Evolutionary conservation across 345 rosid genomes (phyloP), one percentile per base, ranked within the genome.

Genomic region (Carallia brachiata): DNA sequence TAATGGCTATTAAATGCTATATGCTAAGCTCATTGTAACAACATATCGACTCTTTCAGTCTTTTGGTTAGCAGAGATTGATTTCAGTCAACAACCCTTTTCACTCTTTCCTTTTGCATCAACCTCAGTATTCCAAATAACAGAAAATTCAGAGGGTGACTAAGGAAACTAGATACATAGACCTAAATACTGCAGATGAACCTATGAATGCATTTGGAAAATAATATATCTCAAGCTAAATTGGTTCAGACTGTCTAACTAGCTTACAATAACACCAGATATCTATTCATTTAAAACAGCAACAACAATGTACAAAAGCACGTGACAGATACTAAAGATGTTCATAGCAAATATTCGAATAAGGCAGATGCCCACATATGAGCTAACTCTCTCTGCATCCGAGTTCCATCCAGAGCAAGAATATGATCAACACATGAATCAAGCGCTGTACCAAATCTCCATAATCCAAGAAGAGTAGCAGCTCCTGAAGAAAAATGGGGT

Each of bases 361-460:
- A 71, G 44, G 52, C 65, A 70, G 65, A 76, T 18, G 50, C 90
- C 66, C 84, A 88, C 98, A 93, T 84, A 71, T 80, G 83, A 61
- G 90, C 96, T 59, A 91, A 82, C 76, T 83, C 93, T 78, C 70
- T 81, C 80, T 88, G 91, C 68, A 89, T 79, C 58, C 77, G 82
- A 64, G 83, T 91, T 63, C 92, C 92, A 61, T 89, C 85, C 72
- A 78, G 77, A 36, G 74, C 70, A 77, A 93, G 91, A 78, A 91
- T 82, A 77, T 74, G 67, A 70, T 91, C 96, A 71, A 79, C 76
- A 64, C 75, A 83, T 18, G 87, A 79, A 58, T 80, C 77, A 1
- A 83, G 65, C n/a, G 84, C 81, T 61, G 73, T 79, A 27, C 52
- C 36, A 62, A 67, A 72, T 55, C 72, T 74, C 88, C 80, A 66